Evolutionary conservation across 257 asterid genomes (phyloP), one percentile per base, ranked within the genome.

Genomic region (Scutellaria minor): DNA sequence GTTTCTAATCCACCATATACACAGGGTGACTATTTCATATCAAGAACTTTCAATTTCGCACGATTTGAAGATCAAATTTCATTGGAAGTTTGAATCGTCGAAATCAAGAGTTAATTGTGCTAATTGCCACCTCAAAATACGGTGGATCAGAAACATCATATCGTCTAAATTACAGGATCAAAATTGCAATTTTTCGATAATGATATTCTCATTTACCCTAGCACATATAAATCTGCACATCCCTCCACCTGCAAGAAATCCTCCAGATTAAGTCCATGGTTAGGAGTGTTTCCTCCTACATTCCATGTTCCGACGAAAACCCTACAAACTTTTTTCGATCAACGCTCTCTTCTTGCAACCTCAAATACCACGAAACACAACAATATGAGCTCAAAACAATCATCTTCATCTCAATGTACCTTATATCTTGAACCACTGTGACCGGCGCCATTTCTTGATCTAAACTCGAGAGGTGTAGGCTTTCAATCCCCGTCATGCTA

Each of bases 211-310:
- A 15, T 5, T 39, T 85, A 94, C 98, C 98, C 98, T 79, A 94
- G 79, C 13, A 94, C 91, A 68, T 94, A 94, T 48, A 94, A 71
- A 70, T 94, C 98, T 35, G 97, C 85, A 76, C 88, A 84, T 73
- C 96, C 96, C 77, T 91, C 97, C 64, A 87, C 87, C 65, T 88
- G 97, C 90, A 94, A 87, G 84, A 94, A 91, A 80, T 94, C 89
- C 60, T 89, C 96, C 35, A 94, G 94, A 63, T 89, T 85, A 72
- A 94, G 91, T 60, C 86, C 91, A 11, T 75, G 88, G 59, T 78
- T 84, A 12, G 97, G 98, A 56, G 90, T 56, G 61, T 86, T 91
- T 55, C 98, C 98, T 65, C 96, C 98, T 35, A 94, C 96, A 79
- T 94, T 94, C 98, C 98, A 94, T 13, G 98, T 94, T 42, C 83